Evolutionary conservation across 2,329 filamentous ascomycete species (phyloP).

Genomic region (Neoarthrinium moseri): DNA sequence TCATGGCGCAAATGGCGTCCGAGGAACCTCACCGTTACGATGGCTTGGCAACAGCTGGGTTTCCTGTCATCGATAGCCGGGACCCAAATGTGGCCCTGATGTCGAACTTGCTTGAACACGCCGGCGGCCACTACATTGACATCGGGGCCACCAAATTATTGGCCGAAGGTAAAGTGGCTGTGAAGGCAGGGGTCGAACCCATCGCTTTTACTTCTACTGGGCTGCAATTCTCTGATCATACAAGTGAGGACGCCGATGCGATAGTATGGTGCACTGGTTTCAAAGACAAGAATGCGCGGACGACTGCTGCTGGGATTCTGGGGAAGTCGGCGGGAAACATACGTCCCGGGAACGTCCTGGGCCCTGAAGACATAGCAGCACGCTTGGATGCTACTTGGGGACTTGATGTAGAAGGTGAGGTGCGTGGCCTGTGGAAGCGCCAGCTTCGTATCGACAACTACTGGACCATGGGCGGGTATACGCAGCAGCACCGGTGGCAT

Average conservation of each 20-base stretch:
- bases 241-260: conserved; percentile 26
- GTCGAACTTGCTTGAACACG: conserved; percentile 33
- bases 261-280: conserved; percentile 37
- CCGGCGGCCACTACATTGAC: conserved; percentile 36
- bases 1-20: conserved; percentile 22
- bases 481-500: conserved; percentile 31
- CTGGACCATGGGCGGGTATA: conserved; percentile 33
- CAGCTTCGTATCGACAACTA: conserved; percentile 30
- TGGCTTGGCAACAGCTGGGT: conserved; percentile 30
- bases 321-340: background rate
- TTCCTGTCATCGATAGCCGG: conserved; percentile 32
- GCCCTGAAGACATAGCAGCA: conserved; percentile 24
- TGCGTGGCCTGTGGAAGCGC: conserved; percentile 38
- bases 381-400: conserved; percentile 38
- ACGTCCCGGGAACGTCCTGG: conserved; percentile 12
- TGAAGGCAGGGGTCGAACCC: conserved; percentile 27
- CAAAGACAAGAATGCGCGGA: conserved; percentile 17
- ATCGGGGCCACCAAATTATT: conserved; percentile 31
- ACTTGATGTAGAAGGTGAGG: conserved; percentile 39
- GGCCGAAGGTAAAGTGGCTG: conserved; percentile 22
- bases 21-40: conserved; percentile 33
- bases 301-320: background rate
- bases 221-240: conserved; percentile 28
- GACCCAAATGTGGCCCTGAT: conserved; percentile 23
- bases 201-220: conserved; percentile 25